Evolutionary conservation across 202 grass and related monocot genomes (phyloP), one percentile per base, ranked within the genome.

Genomic region (Eragrostis tef): DNA sequence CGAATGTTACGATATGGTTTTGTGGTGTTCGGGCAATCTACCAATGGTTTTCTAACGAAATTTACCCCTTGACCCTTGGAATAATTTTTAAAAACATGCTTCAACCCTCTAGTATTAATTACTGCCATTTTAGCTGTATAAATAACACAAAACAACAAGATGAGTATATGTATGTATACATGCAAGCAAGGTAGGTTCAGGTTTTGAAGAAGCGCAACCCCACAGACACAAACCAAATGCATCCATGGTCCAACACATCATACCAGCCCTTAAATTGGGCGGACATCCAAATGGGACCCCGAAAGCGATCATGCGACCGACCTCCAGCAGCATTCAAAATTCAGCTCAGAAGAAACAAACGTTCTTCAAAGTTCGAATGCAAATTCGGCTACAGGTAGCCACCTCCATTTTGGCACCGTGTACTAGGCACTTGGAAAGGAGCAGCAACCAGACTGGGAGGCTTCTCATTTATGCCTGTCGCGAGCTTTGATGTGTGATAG

Each of bases 401-500:
- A 51, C 12, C 36, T 15, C 7, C 7, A 45, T 70, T 31, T 61
- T 24, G 49, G 78, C 42, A 21, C 11, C 82, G 46, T 60, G 71
- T 17, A 14, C 34, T 41, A 43, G 3, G 39, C 78, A 20, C 19
- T 41, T 13, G 60, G 70, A 73, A 71, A 63, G n/a, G 71, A 34
- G 75, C 65, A 53, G 56, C 54, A 64, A 73, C 78, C 44, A 75
- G 62, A 81, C 41, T 61, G 39, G 17, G 42, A 80, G 77, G 34
- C 20, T 22, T 24, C 79, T 81, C 64, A 86, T 29, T 67, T 68
- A 52, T 50, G 77, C 68, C 19, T 24, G 4, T 68, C 54, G 29
- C 34, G 73, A 11, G 9, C 13, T 36, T 31, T 21, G 62, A 68
- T 3, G 20, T 3, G 20, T 25, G 59, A 65, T 44, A 9, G 54